Percentiles rank a stretch among this genome's conserved stretches.
These are phyloP conservation scores for Globisporangium nodosum DNA, from an alignment of 352 stramenopile species.

Conservation along the genomic window DNA sequence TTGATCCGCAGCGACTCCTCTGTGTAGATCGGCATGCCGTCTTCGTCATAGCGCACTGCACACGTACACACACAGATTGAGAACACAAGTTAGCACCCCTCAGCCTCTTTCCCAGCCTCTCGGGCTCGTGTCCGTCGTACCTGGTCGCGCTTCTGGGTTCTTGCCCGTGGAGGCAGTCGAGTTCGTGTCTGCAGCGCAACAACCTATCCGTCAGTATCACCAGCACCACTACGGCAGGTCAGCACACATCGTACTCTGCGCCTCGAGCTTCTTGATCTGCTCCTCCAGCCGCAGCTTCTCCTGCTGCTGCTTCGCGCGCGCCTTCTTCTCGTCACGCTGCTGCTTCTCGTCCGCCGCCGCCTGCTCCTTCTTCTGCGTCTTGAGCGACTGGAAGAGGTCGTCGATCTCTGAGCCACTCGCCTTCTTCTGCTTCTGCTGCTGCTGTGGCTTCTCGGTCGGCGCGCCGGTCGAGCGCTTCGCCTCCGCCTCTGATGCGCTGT, in stretches of 20 bases:
- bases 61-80: conserved; percentile 7
- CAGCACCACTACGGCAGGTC: neutral
- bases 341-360: conserved; percentile 49
- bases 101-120: neutral
- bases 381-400: conserved; percentile 70
- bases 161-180: conserved; percentile 44
- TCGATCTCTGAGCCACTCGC: conserved; percentile 53
- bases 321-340: conserved; percentile 38
- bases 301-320: conserved; percentile 34
- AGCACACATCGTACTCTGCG: conserved; percentile 45
- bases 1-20: conserved; percentile 79
- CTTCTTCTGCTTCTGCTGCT: conserved; percentile 2
- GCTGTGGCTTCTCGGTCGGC: neutral
- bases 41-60: conserved; percentile 79
- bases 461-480: neutral
- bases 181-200: conserved; percentile 58
- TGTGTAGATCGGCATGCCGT: conserved; percentile 84
- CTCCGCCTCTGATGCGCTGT: neutral
- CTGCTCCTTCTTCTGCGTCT: conserved; percentile 72
- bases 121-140: conserved; percentile 21
- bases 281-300: conserved; percentile 63
- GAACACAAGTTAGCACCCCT: neutral
- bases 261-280: conserved; percentile 79
- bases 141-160: conserved; percentile 69
- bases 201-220: neutral